Conservation (phyloP, 768 basidiomycete genomes). For the Imleria badia region DNA sequence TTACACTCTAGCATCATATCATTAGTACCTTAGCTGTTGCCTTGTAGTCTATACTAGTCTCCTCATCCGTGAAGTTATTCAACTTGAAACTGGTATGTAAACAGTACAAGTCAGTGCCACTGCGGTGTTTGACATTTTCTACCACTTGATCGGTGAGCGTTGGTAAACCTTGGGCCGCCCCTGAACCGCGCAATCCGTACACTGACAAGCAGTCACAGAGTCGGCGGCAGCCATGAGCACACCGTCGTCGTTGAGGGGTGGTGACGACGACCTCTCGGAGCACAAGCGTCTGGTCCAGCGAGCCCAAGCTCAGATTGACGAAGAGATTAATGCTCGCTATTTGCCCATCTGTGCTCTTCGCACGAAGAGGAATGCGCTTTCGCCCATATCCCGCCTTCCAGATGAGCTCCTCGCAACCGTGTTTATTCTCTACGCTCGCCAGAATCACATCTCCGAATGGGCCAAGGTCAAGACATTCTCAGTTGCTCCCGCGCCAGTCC, state of each 20-base stretch:
- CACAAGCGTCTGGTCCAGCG: not conserved
- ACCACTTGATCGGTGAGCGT: not conserved
- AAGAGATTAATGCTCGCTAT: not conserved
- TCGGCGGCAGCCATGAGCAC: not conserved
- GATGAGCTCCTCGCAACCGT: constrained; percentile 1
- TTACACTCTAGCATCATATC: not conserved
- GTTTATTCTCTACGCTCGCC: not conserved
- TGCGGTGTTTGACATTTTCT: too few species aligned
- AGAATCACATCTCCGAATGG: not conserved
- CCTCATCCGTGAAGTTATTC: not conserved
- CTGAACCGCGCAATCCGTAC: not conserved
- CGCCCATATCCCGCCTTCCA: not conserved
- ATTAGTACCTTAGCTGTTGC: not conserved
- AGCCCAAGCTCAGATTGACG: not conserved
- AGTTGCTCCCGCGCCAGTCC: not conserved
- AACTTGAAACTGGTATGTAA: too few species aligned
- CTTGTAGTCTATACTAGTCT: constrained; percentile 5
- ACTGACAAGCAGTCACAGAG: not conserved
- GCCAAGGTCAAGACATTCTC: not conserved
- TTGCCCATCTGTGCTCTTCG: constrained; percentile 2
- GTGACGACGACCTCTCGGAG: not conserved
- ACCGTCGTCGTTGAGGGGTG: not conserved
- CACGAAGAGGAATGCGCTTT: not conserved
- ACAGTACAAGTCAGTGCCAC: too few species aligned
- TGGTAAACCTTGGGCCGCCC: too few species aligned